phyloP scores from a whole-genome alignment of 345 rosid genomes.

The Melaleuca alternifolia region DNA sequence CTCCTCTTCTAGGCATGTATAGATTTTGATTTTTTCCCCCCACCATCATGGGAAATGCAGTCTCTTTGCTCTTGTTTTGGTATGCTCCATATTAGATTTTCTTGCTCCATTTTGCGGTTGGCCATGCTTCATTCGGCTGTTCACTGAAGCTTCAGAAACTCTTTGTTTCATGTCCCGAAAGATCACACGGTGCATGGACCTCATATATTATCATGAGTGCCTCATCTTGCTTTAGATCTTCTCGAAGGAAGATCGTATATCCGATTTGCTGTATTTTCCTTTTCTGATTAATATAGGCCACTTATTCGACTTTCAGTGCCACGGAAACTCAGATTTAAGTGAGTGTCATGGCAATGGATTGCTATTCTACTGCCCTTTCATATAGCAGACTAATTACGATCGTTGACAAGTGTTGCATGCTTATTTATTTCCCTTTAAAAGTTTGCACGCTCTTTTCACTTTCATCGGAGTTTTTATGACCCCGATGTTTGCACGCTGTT shows the following conservation, averaged over 20 bases:
- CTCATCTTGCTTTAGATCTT: background rate
- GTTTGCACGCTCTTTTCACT: background rate
- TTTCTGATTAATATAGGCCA: background rate
- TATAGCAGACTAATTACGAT: background rate
- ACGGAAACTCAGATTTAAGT: background rate
- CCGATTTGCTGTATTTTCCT: background rate
- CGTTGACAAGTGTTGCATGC: fast-evolving
- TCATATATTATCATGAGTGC: background rate
- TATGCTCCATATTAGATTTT: background rate
- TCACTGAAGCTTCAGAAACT: background rate
- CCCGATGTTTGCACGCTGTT: background rate
- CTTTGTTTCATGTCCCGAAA: too few species aligned
- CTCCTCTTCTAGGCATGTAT: background rate
- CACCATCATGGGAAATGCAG: background rate
- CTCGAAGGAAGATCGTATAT: background rate
- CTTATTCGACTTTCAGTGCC: background rate
- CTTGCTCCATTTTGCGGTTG: background rate
- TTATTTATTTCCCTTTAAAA: background rate
- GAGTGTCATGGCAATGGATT: background rate
- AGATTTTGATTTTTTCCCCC: background rate
- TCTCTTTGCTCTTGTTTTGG: background rate
- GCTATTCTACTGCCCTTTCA: background rate
- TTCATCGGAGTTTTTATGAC: background rate
- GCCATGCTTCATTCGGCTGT: background rate
- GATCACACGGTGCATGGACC: background rate